phyloP scores from a whole-genome alignment of 2,329 filamentous ascomycete species.

The Calonectria pauciramosa region DNA sequence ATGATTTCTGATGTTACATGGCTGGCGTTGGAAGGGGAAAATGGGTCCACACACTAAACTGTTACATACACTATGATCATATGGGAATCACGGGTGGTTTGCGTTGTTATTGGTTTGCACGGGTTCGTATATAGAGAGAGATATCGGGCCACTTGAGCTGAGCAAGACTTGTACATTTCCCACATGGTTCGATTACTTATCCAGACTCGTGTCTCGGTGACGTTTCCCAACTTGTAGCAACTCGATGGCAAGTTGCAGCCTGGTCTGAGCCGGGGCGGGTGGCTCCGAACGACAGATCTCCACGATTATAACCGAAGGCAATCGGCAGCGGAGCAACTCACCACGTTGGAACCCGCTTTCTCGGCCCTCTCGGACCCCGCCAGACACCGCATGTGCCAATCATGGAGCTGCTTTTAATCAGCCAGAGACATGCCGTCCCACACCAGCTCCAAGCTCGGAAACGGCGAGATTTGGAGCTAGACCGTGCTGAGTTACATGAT shows the following conservation, averaged over 20 bases:
- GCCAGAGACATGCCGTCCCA: slow-evolving; percentile 20
- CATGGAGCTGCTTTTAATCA: slow-evolving; percentile 27
- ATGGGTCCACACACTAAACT: slow-evolving; percentile 6
- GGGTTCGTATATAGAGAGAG: slow-evolving; percentile 4
- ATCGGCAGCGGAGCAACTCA: slow-evolving; percentile 32
- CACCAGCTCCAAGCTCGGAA: slow-evolving; percentile 22
- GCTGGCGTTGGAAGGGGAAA: slow-evolving; percentile 21
- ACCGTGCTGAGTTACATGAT: slow-evolving; percentile 25
- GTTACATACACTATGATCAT: neutral
- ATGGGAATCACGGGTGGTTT: slow-evolving; percentile 22
- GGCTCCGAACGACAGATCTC: neutral
- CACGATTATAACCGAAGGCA: slow-evolving; percentile 25
- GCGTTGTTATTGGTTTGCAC: neutral
- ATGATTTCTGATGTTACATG: slow-evolving; percentile 17
- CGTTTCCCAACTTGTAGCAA: neutral
- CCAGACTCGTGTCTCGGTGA: neutral
- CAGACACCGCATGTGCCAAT: slow-evolving; percentile 18
- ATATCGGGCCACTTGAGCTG: neutral
- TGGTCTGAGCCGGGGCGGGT: neutral
- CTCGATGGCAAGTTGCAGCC: no score
- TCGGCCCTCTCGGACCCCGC: slow-evolving; percentile 6
- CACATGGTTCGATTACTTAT: neutral
- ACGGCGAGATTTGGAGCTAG: slow-evolving; percentile 13
- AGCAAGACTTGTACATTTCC: slow-evolving; percentile 3
- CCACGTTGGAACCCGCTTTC: slow-evolving; percentile 14